Evolutionary conservation across 441 rosid genomes (phyloP), one percentile per base, ranked within the genome.

Genomic region (Hura crepitans): DNA sequence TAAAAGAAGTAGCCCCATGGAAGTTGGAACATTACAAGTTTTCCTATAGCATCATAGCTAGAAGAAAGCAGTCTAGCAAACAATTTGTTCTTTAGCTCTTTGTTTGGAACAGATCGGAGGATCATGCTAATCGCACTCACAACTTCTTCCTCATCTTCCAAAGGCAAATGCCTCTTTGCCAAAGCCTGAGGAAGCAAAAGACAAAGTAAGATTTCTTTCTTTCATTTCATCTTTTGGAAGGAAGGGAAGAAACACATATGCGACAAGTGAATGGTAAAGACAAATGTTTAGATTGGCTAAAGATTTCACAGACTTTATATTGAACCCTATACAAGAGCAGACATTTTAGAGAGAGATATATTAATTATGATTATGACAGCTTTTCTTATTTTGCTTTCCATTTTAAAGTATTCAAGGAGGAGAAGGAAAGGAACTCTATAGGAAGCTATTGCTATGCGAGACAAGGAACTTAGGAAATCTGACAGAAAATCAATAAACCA

Each of bases 141-240:
- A 72, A 92, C 86, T 85, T 92, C 99, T 78, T 87, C 97, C 82
- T 92, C 99, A 68, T 87, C 97, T 82, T 91, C 96, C 77, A 88
- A 79, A 73, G 97, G 86, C 80, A 92, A 79, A 72, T 80, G 83
- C 74, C 83, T 84, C 81, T 86, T 89, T 76, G 89, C 96, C 85
- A 94, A 80, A 77, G 89, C 87, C 99, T 92, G 84, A 30, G 62
- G 74, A 71, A 66, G 47, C 39, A 54, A 58, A 75, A 51, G 60
- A 56, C 60, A 59, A 39, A 39, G 58, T 51, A n/a, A 39, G 33
- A 65, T 63, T 35, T 57, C 37, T 9, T 55, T 25, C 5, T 4
- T 35, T 18, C 17, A 10, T 18, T 28, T 18, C 2, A 6, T 27
- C 27, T 35, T 0, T 33, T 6, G 13, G 22, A 45, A 58, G 11